phyloP scores from a whole-genome alignment of 2,329 filamentous ascomycete species.

The Penicillium glabrum region DNA sequence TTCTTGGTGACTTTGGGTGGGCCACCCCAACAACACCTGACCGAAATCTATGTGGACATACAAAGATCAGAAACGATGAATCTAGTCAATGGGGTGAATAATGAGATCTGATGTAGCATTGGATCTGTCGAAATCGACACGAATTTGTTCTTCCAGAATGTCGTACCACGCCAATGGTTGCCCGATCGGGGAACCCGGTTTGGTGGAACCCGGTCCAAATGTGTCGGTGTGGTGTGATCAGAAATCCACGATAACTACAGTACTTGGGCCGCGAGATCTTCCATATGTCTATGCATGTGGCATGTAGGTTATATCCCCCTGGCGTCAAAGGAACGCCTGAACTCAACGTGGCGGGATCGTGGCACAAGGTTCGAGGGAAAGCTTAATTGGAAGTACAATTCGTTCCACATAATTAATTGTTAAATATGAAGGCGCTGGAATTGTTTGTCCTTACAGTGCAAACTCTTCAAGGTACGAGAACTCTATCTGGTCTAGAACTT shows the following conservation, averaged over 20 bases:
- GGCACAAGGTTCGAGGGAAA: background rate
- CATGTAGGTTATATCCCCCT: background rate
- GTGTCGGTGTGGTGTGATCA: background rate
- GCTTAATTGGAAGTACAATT: background rate
- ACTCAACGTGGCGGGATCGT: background rate
- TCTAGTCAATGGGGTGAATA: background rate
- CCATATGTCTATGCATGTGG: background rate
- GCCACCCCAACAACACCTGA: background rate
- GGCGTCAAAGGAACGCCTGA: background rate
- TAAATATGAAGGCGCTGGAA: background rate
- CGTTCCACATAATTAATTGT: background rate
- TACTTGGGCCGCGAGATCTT: background rate
- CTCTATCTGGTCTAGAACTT: background rate
- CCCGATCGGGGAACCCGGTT: constrained; percentile 11
- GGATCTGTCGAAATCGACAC: background rate
- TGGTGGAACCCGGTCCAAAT: constrained; percentile 1
- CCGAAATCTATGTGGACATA: background rate
- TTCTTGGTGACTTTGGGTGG: background rate
- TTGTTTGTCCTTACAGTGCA: background rate
- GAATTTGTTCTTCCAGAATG: background rate
- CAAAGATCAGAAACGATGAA: too few species aligned
- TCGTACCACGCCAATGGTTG: constrained; percentile 8
- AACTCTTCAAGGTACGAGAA: background rate
- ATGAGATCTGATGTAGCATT: background rate
- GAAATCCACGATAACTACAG: too few species aligned